Conservation (phyloP, 2,329 filamentous ascomycete genomes). For the Epichloe bromicola region DNA sequence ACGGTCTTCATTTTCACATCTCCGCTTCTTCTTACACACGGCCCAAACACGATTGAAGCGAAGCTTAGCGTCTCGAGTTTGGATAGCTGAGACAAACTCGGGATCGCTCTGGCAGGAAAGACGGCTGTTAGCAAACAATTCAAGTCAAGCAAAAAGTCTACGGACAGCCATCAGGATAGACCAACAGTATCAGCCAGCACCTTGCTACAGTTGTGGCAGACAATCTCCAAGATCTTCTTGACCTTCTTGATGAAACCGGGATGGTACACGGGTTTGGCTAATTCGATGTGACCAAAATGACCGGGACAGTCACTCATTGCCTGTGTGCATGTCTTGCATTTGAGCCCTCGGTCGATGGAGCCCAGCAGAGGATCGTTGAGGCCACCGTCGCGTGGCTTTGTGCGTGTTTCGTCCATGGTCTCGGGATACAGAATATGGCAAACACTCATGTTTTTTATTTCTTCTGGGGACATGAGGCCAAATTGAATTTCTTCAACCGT, state of each 20-base stretch:
- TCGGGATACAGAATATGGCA: constrained; percentile 95
- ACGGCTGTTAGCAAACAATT: constrained; percentile 44
- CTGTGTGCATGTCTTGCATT: constrained; percentile 93
- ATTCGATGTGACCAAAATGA: constrained; percentile 97
- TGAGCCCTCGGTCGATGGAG: constrained; percentile 89
- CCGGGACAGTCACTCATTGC: constrained; percentile 92
- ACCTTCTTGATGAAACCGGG: constrained; percentile 95
- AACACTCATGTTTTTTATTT: constrained; percentile 99
- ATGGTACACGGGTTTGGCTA: constrained; percentile 92
- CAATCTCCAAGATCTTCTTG: constrained; percentile 97
- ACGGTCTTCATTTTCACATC: constrained; percentile 69
- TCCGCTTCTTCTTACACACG: constrained; percentile 76
- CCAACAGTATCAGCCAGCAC: constrained; percentile 96
- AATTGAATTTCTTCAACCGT: constrained; percentile 99
- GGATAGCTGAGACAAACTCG: constrained; percentile 70
- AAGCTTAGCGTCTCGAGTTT: constrained; percentile 80
- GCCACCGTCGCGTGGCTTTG: constrained; percentile 79
- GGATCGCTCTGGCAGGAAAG: constrained; percentile 57
- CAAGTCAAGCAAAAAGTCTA: constrained; percentile 34
- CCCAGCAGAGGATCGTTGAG: constrained; percentile 93
- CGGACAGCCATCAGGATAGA: constrained; percentile 42
- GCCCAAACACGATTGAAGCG: constrained; percentile 90
- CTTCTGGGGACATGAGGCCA: constrained; percentile 90
- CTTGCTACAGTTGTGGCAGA: constrained; percentile 98
- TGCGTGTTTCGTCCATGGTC: constrained; percentile 94